Evolutionary conservation across 1,284 basidiomycete genomes (phyloP).

Genomic region (Mycosarcoma maydis): DNA sequence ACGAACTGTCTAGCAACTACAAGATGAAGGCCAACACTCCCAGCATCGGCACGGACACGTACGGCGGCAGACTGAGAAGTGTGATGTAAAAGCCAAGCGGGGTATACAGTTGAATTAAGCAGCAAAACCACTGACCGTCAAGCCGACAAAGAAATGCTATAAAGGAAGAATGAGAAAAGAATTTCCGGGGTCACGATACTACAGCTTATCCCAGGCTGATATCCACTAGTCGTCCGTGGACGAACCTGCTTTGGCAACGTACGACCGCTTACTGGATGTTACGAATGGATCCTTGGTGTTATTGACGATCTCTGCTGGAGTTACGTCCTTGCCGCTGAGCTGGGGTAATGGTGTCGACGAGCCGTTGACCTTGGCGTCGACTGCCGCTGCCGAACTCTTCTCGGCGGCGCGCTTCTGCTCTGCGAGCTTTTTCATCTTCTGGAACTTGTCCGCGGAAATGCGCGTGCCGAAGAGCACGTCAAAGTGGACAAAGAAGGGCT

Average conservation of each 20-base stretch:
- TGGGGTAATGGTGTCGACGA: neutral
- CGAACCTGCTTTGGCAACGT: conserved; percentile 45
- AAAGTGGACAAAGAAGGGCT: conserved; percentile 78
- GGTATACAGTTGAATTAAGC: neutral
- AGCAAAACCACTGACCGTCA: too few relatives aligned
- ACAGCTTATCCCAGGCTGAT: too few relatives aligned
- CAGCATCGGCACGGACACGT: too few relatives aligned
- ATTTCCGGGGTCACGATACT: too few relatives aligned
- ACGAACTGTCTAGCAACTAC: too few relatives aligned
- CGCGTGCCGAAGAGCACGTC: conserved; percentile 78
- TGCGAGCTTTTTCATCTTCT: conserved; percentile 48
- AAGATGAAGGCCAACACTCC: too few relatives aligned
- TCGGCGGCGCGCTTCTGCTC: conserved; percentile 30
- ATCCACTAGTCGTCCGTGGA: conserved; percentile 15
- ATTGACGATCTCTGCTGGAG: conserved; percentile 29
- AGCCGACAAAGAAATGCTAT: neutral
- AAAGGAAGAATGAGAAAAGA: neutral
- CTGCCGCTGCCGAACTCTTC: conserved; percentile 1
- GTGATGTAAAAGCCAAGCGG: too few relatives aligned
- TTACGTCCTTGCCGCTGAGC: conserved; percentile 18
- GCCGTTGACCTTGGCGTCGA: neutral
- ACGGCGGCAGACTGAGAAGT: too few relatives aligned
- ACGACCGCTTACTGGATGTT: conserved; percentile 29
- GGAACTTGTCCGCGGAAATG: conserved; percentile 71
- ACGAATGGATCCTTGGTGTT: conserved; percentile 37